Base-by-base conservation (phyloP, 495 filamentous ascomycete genomes). In the Achaetomiella virescens region DNA sequence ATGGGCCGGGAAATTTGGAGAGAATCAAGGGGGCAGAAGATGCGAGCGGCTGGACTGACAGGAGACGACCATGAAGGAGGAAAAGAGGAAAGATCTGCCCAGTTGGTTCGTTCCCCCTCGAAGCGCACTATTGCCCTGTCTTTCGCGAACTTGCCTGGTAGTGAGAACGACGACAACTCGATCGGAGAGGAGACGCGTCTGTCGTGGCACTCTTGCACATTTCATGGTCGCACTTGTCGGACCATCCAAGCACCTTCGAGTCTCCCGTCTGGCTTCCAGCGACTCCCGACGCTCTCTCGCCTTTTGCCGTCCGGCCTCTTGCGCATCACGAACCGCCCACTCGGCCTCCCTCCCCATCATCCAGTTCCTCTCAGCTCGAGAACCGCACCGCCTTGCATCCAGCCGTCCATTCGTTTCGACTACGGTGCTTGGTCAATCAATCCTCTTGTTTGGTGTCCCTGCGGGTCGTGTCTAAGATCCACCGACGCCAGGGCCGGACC, bases 271-370 rank as follows among this genome's bases (percentile, higher is more conserved):
- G 29, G n/a, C 38, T 31, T 29, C 41, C 42, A 48, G 29, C 56
- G 49, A 58, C 56, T 53, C 49, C 44, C 56, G 48, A 53, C 57
- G 25, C 52, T 54, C 57, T 21, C 41, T 59, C 53, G n/a, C 6
- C 29, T 6, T 24, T 31, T 31, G 27, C 46, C n/a, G 11, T 43
- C 31, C 48, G 24, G 1, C 22, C 43, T 54, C 33, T 33, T 6
- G 21, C 40, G 40, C 18, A 15, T 38, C 41, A 20, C 52, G 22
- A 0, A 7, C 12, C 47, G 31, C 31, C 35, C 47, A n/a, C n/a
- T 48, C 31, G 46, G 10, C 29, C 36, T 33, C 12, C 9, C 35
- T 38, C 9, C 20, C n/a, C n/a, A 18, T 7, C 31, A 17, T 37
- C n/a, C n/a, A n/a, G n/a, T n/a, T n/a, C n/a, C n/a, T n/a, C n/a